Conservation (phyloP, 345 rosid genomes). For the Streptanthus diversifolius region DNA sequence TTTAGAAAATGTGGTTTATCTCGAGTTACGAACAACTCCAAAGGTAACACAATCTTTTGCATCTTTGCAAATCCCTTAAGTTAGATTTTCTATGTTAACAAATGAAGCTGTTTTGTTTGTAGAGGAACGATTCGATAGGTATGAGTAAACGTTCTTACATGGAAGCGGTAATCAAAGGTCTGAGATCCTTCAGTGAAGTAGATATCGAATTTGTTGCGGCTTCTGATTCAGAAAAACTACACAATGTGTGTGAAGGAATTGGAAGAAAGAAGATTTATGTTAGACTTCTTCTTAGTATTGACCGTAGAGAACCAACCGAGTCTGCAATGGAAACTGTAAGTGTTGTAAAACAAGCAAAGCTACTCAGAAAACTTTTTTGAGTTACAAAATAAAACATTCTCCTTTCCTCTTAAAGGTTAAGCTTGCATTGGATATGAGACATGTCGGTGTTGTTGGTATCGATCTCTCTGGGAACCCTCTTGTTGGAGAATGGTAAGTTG, state of each 20-base stretch:
- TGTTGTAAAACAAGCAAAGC: neutral
- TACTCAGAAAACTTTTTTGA: neutral
- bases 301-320: slow-evolving; percentile 81
- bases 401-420: slow-evolving; percentile 44
- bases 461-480: slow-evolving; percentile 98
- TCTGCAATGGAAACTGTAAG: slow-evolving; percentile 95
- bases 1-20: slow-evolving; percentile 77
- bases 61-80: neutral
- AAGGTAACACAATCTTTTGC: slow-evolving; percentile 47
- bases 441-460: slow-evolving; percentile 75
- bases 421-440: slow-evolving; percentile 81
- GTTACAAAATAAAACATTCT: neutral
- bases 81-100: neutral
- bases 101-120: slow-evolving; percentile 27
- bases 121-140: slow-evolving; percentile 77
- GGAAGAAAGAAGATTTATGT: slow-evolving; percentile 67
- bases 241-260: slow-evolving; percentile 38
- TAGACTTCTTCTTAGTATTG: slow-evolving; percentile 95
- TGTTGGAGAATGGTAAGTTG: slow-evolving; percentile 72
- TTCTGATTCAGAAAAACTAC: neutral
- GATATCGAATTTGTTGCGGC: slow-evolving; percentile 51
- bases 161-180: slow-evolving; percentile 83
- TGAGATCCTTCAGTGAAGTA: slow-evolving; percentile 52
- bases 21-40: slow-evolving; percentile 94
- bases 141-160: slow-evolving; percentile 94